Base-by-base conservation (phyloP, 129 eudicot species). In the Chrysanthemum lavandulifolium region DNA sequence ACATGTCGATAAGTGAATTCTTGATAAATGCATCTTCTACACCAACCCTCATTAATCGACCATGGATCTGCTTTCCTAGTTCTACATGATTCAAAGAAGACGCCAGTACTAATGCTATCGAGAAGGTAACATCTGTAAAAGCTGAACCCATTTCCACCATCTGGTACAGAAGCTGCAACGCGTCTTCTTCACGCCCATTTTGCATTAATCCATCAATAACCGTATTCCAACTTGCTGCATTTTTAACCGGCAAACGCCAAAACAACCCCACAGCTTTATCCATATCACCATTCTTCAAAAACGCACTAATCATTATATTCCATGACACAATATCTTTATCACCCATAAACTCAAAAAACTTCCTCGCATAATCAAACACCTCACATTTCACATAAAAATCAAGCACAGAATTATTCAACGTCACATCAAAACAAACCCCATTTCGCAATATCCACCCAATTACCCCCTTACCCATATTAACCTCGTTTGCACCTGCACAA, bases 141-240 rank as follows among this genome's bases (percentile, higher is more conserved):
- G 68, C 19, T 15, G 69, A 58, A 57, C 84, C 85, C n/a, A 3
- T 19, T 61, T 58, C 71, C 50, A 79, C 87, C 97, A 88, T 91
- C 66, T 83, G 75, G 72, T 74, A 78, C 0, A 88, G 91, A 73
- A 91, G 90, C 21, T 84, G 81, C 73, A 91, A 5, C 2, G 89
- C 96, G 5, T 12, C 55, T 53, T 49, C 47, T 63, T 79, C 87
- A 31, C 50, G 72, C 13, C 89, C 89, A 21, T 81, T 88, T 65
- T 67, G 86, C 67, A 86, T 2, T 40, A 77, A 73, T 57, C 96
- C 96, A 57, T 87, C 92, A 23, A 91, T 81, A 25, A 91, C 77
- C 0, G 96, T 88, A 79, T 91, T 91, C 97, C 97, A 91, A 75
- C 93, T 91, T 2, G 86, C 84, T 67, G 82, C 82, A 70, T 85